phyloP scores from a whole-genome alignment of 2,329 filamentous ascomycete genomes.

The Paecilomyces variotii region DNA sequence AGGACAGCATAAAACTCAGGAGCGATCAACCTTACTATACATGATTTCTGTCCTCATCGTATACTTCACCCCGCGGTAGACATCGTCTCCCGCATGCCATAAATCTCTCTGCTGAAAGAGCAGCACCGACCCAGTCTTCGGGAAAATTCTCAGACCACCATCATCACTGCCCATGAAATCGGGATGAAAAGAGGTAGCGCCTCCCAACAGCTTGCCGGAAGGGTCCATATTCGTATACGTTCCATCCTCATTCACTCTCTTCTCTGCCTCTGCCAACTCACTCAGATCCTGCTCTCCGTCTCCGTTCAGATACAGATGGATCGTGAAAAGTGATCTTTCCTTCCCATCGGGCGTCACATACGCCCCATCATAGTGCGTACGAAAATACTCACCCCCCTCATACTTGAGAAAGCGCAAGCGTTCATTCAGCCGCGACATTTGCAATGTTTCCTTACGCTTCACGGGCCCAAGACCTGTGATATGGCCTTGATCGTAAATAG shows the following conservation, averaged over 20 bases:
- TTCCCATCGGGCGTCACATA: conserved; percentile 51
- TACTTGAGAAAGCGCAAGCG: conserved; percentile 70
- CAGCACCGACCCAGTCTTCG: conserved; percentile 45
- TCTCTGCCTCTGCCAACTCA: conserved; percentile 13
- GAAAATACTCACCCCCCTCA: conserved; percentile 63
- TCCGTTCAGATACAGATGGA: conserved; percentile 50
- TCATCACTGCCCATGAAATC: conserved; percentile 16
- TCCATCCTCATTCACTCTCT: conserved; percentile 8
- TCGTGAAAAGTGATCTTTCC: conserved; percentile 45
- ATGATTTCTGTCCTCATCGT: conserved; percentile 51
- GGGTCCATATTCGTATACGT: conserved; percentile 10
- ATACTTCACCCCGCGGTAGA: conserved; percentile 46
- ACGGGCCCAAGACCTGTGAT: conserved; percentile 41
- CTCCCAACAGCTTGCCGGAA: conserved; percentile 36
- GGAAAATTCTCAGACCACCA: conserved; percentile 36
- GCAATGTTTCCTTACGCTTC: conserved; percentile 32
- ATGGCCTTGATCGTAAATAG: conserved; percentile 23
- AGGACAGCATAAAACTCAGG: background rate
- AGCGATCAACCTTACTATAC: conserved; percentile 27
- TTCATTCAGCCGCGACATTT: conserved; percentile 53
- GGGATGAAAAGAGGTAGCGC: conserved; percentile 47
- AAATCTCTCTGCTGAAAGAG: conserved; percentile 49
- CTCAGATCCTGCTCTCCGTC: conserved; percentile 27
- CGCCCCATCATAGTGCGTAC: conserved; percentile 58
- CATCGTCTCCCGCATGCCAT: conserved; percentile 49